Evolutionary conservation across 345 rosid species (phyloP).

Genomic region (Gossypium raimondii): DNA sequence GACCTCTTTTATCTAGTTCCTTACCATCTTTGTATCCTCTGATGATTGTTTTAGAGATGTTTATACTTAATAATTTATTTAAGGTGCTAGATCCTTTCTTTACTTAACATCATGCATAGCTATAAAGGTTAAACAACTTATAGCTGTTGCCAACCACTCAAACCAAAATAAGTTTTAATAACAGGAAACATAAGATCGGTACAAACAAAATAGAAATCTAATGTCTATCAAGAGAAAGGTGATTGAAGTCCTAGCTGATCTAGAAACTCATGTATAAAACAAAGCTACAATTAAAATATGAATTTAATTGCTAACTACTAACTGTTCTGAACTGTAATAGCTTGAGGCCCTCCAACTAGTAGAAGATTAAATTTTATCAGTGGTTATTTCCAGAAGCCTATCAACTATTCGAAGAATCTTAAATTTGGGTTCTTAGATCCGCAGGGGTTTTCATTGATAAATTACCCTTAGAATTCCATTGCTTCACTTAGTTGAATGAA

Average conservation of each 20-base stretch:
- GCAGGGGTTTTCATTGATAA: not conserved
- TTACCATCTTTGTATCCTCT: conserved; percentile 13
- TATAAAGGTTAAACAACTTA: not conserved
- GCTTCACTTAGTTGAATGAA: not conserved
- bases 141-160: not conserved
- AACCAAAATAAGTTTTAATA: not conserved
- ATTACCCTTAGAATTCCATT: not conserved
- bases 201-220: not conserved
- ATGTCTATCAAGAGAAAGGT: not conserved
- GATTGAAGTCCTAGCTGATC: not conserved
- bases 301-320: not conserved
- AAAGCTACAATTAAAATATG: not conserved
- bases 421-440: not conserved
- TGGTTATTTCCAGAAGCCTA: not conserved
- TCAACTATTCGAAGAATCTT: not conserved
- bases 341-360: not conserved
- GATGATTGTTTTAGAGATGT: conserved; percentile 2
- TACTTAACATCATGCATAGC: not conserved
- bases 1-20: conserved; percentile 16
- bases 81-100: conserved; percentile 10
- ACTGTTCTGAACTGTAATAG: not conserved
- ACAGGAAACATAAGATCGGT: not conserved
- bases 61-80: conserved; percentile 14
- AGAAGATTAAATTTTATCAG: conserved; percentile 1
- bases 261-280: not conserved